Evolutionary conservation across 2,329 filamentous ascomycete genomes (phyloP).

Genomic region (Amylocarpus encephaloides): DNA sequence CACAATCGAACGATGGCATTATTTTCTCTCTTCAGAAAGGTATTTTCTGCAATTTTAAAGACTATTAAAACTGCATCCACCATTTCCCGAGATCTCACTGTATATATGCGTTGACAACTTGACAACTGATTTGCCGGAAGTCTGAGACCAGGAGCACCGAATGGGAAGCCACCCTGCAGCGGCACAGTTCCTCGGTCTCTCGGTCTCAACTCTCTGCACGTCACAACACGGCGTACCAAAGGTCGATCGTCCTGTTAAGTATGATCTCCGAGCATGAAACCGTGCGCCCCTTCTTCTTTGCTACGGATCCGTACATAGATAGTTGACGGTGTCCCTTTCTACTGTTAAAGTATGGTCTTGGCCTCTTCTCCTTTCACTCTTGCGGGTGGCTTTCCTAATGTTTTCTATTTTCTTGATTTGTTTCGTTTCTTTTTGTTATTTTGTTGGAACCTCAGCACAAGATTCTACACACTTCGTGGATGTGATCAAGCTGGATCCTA

Average conservation of each 20-base stretch:
- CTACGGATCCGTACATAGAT: background rate
- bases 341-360: constrained; percentile 1
- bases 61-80: too few species aligned
- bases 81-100: too few species aligned
- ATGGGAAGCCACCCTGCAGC: background rate
- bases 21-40: too few species aligned
- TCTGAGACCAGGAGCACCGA: background rate
- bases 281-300: background rate
- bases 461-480: too few species aligned
- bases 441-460: too few species aligned
- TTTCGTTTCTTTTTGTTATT: background rate
- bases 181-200: constrained; percentile 1
- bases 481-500: too few species aligned
- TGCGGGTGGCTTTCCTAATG: background rate
- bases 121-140: background rate
- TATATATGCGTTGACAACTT: too few species aligned
- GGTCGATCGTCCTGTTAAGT: constrained; percentile 1
- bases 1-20: too few species aligned
- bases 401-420: background rate
- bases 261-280: constrained; percentile 6
- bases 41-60: too few species aligned
- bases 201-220: background rate
- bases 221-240: background rate
- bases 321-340: background rate
- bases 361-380: background rate